phyloP scores from a whole-genome alignment of 148 eudicot genomes.

The Amaranthus hypochondriacus region DNA sequence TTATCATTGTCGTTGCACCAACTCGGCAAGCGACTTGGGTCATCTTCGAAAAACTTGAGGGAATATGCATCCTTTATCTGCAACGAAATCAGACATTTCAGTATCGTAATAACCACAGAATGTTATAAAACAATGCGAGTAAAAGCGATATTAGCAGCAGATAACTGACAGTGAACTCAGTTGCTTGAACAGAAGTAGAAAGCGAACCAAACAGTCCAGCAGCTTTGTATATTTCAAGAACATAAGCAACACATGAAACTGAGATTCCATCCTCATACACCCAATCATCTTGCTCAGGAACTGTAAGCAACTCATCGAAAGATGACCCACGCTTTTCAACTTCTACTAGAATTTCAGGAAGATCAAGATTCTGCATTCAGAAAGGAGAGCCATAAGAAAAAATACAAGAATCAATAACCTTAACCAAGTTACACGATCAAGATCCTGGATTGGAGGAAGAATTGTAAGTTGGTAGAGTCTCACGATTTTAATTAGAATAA shows the following conservation, averaged over 20 bases:
- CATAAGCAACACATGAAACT: slow-evolving; percentile 79
- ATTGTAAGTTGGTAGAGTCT: no score
- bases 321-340: slow-evolving; percentile 80
- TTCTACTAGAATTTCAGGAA: slow-evolving; percentile 84
- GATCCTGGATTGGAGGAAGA: neutral
- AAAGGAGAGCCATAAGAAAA: neutral
- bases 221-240: slow-evolving; percentile 80
- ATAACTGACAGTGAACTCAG: slow-evolving; percentile 83
- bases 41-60: slow-evolving; percentile 69
- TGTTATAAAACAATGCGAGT: neutral
- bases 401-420: neutral
- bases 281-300: slow-evolving; percentile 96
- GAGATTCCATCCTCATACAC: slow-evolving; percentile 80
- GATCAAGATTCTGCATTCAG: slow-evolving; percentile 56
- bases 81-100: slow-evolving; percentile 18
- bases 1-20: slow-evolving; percentile 89
- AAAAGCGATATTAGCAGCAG: neutral
- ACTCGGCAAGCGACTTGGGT: slow-evolving; percentile 74
- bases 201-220: slow-evolving; percentile 77
- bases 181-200: slow-evolving; percentile 72
- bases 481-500: no score
- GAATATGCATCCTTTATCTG: slow-evolving; percentile 93
- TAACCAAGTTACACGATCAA: neutral
- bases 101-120: neutral
- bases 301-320: slow-evolving; percentile 63